Evolutionary conservation across 768 basidiomycete species (phyloP).

Genomic region (Auriscalpium microsporum): DNA sequence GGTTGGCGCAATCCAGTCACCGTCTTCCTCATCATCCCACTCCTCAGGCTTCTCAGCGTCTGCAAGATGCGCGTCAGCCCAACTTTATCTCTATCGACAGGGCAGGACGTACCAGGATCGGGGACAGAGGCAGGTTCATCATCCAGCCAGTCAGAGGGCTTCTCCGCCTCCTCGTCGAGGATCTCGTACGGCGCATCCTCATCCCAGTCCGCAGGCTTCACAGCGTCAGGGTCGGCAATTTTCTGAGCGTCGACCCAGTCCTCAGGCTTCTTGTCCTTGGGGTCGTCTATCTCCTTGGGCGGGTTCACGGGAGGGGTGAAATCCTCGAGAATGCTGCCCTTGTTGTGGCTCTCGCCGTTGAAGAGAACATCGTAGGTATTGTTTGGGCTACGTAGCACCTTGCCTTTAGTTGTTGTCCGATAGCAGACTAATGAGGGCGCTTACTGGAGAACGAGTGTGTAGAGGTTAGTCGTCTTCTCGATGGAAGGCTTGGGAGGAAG

Average conservation of each 20-base stretch:
- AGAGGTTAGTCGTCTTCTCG: slow-evolving; percentile 86
- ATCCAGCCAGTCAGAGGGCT: slow-evolving; percentile 95
- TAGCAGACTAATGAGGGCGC: slow-evolving; percentile 23
- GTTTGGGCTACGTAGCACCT: slow-evolving; percentile 53
- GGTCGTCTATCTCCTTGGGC: slow-evolving; percentile 85
- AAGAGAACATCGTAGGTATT: slow-evolving; percentile 89
- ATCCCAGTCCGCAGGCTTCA: slow-evolving; percentile 96
- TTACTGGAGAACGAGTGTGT: slow-evolving; percentile 88
- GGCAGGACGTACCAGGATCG: slow-evolving; percentile 61
- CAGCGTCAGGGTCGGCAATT: slow-evolving; percentile 79
- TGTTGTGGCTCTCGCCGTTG: slow-evolving; percentile 75
- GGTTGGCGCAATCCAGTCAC: slow-evolving; percentile 93
- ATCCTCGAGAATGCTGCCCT: slow-evolving; percentile 85
- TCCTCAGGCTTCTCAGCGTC: slow-evolving; percentile 95
- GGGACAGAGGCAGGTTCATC: slow-evolving; percentile 73
- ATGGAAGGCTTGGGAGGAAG: slow-evolving; percentile 76
- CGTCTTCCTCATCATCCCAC: slow-evolving; percentile 99
- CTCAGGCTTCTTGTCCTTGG: slow-evolving; percentile 80
- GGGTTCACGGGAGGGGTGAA: slow-evolving; percentile 94
- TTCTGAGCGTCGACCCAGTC: slow-evolving; percentile 89
- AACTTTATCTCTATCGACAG: background rate
- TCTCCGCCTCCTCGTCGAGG: slow-evolving; percentile 74
- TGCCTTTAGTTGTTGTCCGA: background rate
- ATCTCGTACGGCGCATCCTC: slow-evolving; percentile 94
- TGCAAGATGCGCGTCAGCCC: background rate